Evolutionary conservation across 2,329 filamentous ascomycete species (phyloP), one percentile per base, ranked within the genome.

Genomic region (Calonectria pauciramosa): DNA sequence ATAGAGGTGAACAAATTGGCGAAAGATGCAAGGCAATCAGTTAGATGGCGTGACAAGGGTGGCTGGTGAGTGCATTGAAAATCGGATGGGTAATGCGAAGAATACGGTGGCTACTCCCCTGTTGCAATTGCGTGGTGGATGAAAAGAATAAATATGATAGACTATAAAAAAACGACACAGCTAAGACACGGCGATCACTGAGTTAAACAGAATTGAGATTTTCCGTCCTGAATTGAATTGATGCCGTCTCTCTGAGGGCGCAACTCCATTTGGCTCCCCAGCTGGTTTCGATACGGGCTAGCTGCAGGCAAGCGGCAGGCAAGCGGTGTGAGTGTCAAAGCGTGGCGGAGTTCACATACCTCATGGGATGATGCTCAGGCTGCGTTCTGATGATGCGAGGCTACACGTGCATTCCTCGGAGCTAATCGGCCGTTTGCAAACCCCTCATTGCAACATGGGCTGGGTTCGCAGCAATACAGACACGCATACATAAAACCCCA

Each of bases 341-440:
- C 56, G 56, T 63, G 56, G 56, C 56, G 56, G 34, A 41, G 56
- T 28, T 41, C 2, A 13, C 56, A 63, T 63, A 41, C 34, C 56
- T 63, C 23, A 18, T 38, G 34, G 34, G 34, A 63, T 63, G 34
- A 63, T 63, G 34, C 38, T 26, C 34, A 30, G 13, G 56, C 26
- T 41, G 38, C 56, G 56, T 26, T 63, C 9, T 60, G 34, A 60
- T 60, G 56, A 36, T 63, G 41, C 34, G 56, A 41, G 56, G 20
- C 56, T 41, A 63, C 56, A 63, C 56, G 56, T 63, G 56, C 56
- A 63, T 63, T 63, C 34, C 56, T 63, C 56, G 56, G 56, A 63
- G 56, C 36, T 41, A 63, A 30, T 41, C 56, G 26, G 56, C 56
- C 56, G 56, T 63, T 63, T 63, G 56, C 56, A 63, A 63, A 63